Evolutionary conservation across 805 yeast genomes (phyloP).

Genomic region (Metschnikowia kofuensis): DNA sequence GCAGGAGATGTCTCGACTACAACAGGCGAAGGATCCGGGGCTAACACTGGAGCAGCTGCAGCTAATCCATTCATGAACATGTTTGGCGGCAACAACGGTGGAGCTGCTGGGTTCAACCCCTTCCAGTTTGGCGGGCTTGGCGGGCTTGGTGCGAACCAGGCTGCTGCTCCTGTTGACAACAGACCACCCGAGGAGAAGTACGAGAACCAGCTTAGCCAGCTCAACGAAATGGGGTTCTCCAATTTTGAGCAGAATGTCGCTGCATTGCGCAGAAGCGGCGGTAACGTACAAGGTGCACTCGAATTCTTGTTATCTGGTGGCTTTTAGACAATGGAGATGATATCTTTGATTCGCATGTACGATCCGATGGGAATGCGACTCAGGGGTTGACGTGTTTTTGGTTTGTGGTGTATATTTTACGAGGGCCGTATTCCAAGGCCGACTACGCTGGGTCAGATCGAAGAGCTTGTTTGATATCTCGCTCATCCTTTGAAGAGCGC

Average conservation of each 20-base stretch:
- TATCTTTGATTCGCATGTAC: neutral
- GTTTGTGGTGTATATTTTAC: too few relatives aligned
- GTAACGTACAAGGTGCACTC: constrained; percentile 95
- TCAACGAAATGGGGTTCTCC: constrained; percentile 61
- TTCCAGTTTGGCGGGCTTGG: constrained; percentile 43
- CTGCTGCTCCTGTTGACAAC: constrained; percentile 34
- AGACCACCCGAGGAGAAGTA: constrained; percentile 47
- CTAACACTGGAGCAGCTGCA: constrained; percentile 17
- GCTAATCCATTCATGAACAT: constrained; percentile 40
- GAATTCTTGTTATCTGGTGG: constrained; percentile 61
- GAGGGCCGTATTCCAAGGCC: too few relatives aligned
- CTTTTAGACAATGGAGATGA: neutral
- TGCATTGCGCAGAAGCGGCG: constrained; percentile 93
- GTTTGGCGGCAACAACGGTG: constrained; percentile 28
- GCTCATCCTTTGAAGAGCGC: too few relatives aligned
- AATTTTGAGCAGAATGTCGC: constrained; percentile 90
- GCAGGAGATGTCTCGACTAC: neutral
- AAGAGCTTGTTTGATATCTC: too few relatives aligned
- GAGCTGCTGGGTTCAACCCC: constrained; percentile 46
- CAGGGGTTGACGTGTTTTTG: too few relatives aligned
- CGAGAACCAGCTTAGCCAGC: constrained; percentile 42
- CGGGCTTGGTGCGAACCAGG: constrained; percentile 21
- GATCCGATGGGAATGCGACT: too few relatives aligned
- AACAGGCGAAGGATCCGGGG: neutral
- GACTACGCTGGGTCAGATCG: too few relatives aligned